phyloP scores from a whole-genome alignment of 495 filamentous ascomycete genomes.

The Hypoxylon subgilvum region DNA sequence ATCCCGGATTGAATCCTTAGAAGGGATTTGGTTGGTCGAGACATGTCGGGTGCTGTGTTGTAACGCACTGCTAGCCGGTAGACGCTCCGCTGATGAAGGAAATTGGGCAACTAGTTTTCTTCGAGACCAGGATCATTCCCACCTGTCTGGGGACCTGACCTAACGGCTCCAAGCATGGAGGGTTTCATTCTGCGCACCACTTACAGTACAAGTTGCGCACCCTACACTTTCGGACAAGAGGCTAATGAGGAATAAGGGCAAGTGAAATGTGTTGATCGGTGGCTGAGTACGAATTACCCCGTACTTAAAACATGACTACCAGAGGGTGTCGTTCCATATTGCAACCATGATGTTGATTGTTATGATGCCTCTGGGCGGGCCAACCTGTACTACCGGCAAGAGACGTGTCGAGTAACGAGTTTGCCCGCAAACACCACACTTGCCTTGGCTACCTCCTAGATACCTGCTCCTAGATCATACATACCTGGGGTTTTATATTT shows the following conservation, averaged over 20 bases:
- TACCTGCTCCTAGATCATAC: no score
- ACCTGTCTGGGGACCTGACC: slow-evolving; percentile 25
- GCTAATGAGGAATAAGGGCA: slow-evolving; percentile 34
- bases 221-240: slow-evolving; percentile 28
- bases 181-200: slow-evolving; percentile 38
- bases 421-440: no score
- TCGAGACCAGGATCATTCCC: slow-evolving; percentile 28
- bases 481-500: slow-evolving; percentile 31
- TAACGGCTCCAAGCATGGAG: slow-evolving; percentile 38
- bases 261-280: slow-evolving; percentile 31
- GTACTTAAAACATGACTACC: neutral
- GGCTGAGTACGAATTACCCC: slow-evolving; percentile 13
- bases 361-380: slow-evolving; percentile 14
- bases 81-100: slow-evolving; percentile 34
- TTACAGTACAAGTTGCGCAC: neutral
- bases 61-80: slow-evolving; percentile 29
- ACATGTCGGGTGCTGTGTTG: slow-evolving; percentile 26
- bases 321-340: slow-evolving; percentile 16
- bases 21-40: slow-evolving; percentile 30
- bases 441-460: no score
- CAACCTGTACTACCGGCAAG: slow-evolving; percentile 17
- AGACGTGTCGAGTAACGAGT: slow-evolving; percentile 10
- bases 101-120: slow-evolving; percentile 30
- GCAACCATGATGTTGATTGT: slow-evolving; percentile 21
- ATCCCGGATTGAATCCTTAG: slow-evolving; percentile 31